Conservation (phyloP, 2,329 filamentous ascomycete genomes). For the Aspergillus niger region DNA sequence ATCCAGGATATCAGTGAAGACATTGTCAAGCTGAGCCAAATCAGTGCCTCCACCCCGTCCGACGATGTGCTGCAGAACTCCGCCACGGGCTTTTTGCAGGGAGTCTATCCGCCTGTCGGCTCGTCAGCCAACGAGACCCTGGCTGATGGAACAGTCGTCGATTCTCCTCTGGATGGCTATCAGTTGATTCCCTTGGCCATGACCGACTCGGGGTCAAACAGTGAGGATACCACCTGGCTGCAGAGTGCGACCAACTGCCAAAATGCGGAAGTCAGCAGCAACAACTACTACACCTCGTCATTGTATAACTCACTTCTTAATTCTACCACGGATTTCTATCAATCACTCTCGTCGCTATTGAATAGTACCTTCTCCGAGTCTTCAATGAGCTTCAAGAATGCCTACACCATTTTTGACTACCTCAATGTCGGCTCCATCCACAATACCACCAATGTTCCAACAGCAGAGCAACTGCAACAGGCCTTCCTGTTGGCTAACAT, state of each 20-base stretch:
- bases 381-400: constrained; percentile 61
- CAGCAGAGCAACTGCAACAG: constrained; percentile 59
- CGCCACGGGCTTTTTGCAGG: constrained; percentile 78
- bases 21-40: constrained; percentile 67
- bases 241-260: constrained; percentile 59
- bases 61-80: constrained; percentile 81
- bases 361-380: constrained; percentile 53
- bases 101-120: constrained; percentile 78
- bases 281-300: constrained; percentile 57
- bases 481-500: constrained; percentile 73
- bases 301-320: constrained; percentile 53
- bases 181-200: constrained; percentile 77
- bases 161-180: constrained; percentile 74
- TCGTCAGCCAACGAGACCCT: constrained; percentile 61
- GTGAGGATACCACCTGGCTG: constrained; percentile 60
- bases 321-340: constrained; percentile 58
- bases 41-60: constrained; percentile 70
- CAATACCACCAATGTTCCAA: constrained; percentile 62
- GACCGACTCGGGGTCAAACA: constrained; percentile 61
- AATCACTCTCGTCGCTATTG: constrained; percentile 53
- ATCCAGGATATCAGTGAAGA: constrained; percentile 69
- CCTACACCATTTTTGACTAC: constrained; percentile 67
- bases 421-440: constrained; percentile 65
- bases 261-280: constrained; percentile 59
- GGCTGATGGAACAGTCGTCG: constrained; percentile 67